phyloP scores from a whole-genome alignment of 345 rosid genomes.

The Eucalyptus shirleyi region DNA sequence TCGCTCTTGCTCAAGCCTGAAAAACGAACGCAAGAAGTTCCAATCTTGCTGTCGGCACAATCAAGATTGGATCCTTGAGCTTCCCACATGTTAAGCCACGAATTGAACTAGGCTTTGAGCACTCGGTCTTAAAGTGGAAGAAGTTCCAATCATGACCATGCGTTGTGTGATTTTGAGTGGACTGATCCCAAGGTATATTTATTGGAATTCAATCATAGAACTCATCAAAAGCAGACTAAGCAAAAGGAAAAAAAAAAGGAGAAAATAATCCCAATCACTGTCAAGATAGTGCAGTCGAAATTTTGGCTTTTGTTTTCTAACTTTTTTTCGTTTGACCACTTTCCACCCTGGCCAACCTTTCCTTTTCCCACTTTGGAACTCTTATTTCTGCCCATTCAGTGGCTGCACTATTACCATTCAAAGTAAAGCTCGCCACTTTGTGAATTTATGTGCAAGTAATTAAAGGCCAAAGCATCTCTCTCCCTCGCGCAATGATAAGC shows the following conservation, averaged over 20 bases:
- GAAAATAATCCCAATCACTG: slow-evolving; percentile 1
- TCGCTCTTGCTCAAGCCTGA: neutral
- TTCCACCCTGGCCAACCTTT: slow-evolving; percentile 1
- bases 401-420: neutral
- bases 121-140: slow-evolving; percentile 16
- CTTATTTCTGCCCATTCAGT: neutral
- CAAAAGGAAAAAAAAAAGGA: neutral
- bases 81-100: neutral
- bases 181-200: slow-evolving; percentile 31
- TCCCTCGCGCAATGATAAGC: neutral
- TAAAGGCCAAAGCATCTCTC: neutral
- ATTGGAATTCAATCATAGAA: slow-evolving; percentile 38
- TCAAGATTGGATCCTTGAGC: neutral
- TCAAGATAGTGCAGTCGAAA: slow-evolving; percentile 2
- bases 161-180: slow-evolving; percentile 17
- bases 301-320: neutral
- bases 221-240: slow-evolving; percentile 28
- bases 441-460: neutral
- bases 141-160: slow-evolving; percentile 31
- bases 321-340: slow-evolving; percentile 14
- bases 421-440: slow-evolving; percentile 1
- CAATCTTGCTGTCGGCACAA: neutral
- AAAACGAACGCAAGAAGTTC: neutral
- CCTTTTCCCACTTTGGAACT: neutral
- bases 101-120: neutral